phyloP scores from a whole-genome alignment of 306 rosid species.

The Glycyrrhiza uralensis region DNA sequence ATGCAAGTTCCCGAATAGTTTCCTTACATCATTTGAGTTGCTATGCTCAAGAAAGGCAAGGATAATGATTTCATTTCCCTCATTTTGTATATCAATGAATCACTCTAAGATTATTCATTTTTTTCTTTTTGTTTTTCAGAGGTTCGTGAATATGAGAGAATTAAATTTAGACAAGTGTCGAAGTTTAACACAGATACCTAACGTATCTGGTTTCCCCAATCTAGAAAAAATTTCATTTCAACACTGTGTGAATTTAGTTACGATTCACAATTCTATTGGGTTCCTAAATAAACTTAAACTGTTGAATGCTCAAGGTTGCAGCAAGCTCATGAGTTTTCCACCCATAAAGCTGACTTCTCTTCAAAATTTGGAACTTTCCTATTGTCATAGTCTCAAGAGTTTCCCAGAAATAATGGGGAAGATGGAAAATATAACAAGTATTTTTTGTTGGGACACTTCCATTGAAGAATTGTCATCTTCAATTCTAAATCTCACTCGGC shows the following conservation, averaged over 20 bases:
- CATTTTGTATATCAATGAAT: not conserved
- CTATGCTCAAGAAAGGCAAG: not conserved
- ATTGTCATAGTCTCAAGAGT: not conserved
- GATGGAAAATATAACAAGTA: not conserved
- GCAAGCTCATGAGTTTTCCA: not conserved
- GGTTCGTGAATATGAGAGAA: not conserved
- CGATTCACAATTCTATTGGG: not conserved
- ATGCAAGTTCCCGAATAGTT: not conserved
- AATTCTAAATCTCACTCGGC: not conserved
- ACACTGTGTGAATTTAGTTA: not conserved
- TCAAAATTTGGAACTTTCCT: not conserved
- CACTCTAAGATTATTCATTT: not conserved
- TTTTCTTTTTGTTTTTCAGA: not conserved
- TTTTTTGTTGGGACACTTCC: rapidly evolving
- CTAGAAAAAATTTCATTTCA: not conserved
- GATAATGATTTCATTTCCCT: not conserved
- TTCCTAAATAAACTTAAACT: not conserved
- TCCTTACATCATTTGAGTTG: not conserved
- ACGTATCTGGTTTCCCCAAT: not conserved
- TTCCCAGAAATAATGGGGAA: not conserved
- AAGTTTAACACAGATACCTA: not conserved
- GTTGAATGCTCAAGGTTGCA: not conserved
- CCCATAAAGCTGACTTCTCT: not conserved
- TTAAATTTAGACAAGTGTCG: not conserved
- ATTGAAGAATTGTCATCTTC: not conserved